These are phyloP conservation scores for Didymella sp. DNA, from an alignment of 2,329 filamentous ascomycete genomes.

Conservation along the genomic window DNA sequence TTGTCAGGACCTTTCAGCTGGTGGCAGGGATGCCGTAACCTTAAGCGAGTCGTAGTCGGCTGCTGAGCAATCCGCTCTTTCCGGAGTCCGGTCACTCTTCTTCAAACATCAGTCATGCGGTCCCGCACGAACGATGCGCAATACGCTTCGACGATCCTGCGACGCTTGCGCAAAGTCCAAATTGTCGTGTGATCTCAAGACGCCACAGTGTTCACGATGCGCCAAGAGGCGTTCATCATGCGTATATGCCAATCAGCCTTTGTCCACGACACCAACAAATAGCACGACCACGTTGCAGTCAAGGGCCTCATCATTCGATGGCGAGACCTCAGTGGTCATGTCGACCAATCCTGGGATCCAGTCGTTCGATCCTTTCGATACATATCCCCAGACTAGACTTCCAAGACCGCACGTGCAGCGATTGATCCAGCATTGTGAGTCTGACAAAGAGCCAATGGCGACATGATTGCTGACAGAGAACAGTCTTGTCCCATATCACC, in stretches of 20 bases:
- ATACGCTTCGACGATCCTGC: constrained; percentile 65
- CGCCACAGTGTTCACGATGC: constrained; percentile 63
- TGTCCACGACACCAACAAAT: constrained; percentile 29
- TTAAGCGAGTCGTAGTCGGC: constrained; percentile 17
- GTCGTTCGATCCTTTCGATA: constrained; percentile 63
- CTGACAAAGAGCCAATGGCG: too few relatives aligned
- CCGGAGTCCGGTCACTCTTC: constrained; percentile 7
- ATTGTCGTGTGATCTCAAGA: constrained; percentile 62
- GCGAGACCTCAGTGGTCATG: constrained; percentile 14
- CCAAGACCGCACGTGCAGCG: constrained; percentile 60
- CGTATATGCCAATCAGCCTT: constrained; percentile 63
- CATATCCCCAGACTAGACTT: constrained; percentile 62
- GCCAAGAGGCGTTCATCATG: constrained; percentile 57
- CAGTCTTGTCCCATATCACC: constrained; percentile 64
- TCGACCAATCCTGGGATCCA: constrained; percentile 36
- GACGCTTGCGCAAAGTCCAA: constrained; percentile 64
- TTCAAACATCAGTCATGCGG: constrained; percentile 16
- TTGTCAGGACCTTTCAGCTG: not conserved
- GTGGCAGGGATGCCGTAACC: constrained; percentile 7
- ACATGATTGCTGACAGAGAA: not conserved
- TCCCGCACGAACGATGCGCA: constrained; percentile 54
- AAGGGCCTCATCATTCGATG: not conserved
- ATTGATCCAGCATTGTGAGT: constrained; percentile 64
- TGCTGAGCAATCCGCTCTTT: constrained; percentile 14
- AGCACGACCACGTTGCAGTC: constrained; percentile 29